Evolutionary conservation across 306 rosid species (phyloP), one percentile per base, ranked within the genome.

Genomic region (Prunus mume): DNA sequence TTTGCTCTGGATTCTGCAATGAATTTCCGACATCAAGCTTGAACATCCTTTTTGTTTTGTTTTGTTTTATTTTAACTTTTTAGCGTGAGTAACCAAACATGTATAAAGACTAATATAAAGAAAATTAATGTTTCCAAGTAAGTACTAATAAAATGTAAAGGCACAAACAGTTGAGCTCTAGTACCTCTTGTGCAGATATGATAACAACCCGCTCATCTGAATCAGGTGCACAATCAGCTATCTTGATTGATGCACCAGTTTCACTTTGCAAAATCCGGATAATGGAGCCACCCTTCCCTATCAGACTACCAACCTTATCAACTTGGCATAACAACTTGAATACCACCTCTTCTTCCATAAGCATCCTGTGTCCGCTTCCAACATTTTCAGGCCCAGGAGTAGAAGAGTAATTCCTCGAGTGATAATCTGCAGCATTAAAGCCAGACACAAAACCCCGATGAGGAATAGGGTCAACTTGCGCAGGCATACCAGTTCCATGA

Each of bases 251-350:
- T 52, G 97, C 98, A 69, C 98, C 97, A 10, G 98, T 93, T 74
- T 93, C 98, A 64, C 49, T 89, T 78, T 93, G 97, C 85, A 93
- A 64, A 75, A 86, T 81, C 60, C 97, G 89, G 74, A 93, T 89
- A 41, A 89, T 55, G 32, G 90, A 85, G 77, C 96, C 98, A 70
- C 98, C 98, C 87, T 93, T 93, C 81, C 98, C 97, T 64, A 91
- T 93, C 78, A 93, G 84, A 81, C 91, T 88, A 76, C 98, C 98
- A 80, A 93, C 95, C 88, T 91, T 93, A 62, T 91, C 98, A 43
- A 81, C 88, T 71, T 85, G 97, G 79, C 98, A 93, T 52, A 89
- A 79, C 69, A 93, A 75, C 87, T 88, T 93, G 77, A 89, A 93
- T 80, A 91, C 90, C 77, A 93, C 85, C 61, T 93, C 98, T 71